Evolutionary conservation across 352 stramenopile genomes (phyloP), one percentile per base, ranked within the genome.

Genomic region (Pythium rhizo-oryzae): DNA sequence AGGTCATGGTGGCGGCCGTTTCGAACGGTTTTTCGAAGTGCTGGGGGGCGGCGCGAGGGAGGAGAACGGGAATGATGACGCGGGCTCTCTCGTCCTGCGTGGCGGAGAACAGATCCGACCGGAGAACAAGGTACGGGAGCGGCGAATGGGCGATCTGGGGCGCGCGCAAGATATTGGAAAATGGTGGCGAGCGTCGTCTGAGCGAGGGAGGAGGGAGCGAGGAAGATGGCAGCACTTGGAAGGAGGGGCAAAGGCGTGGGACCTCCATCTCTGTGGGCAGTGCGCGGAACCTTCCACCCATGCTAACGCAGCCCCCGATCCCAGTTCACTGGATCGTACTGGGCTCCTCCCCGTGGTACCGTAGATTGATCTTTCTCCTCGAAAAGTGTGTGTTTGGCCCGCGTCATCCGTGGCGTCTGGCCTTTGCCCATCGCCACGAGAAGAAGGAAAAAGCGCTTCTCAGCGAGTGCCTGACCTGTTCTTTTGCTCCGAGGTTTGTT

Each of bases 41-140:
- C 41, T 19, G 18, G 18, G 18, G 1, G 11, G 2, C 9, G 18
- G 1, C 1, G 2, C 9, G 28, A 33, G 18, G 41, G 41, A 47
- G 13, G 18, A 19, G 15, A 19, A 47, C 1, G 5, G 18, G 37
- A 37, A 59, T 59, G 59, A 66, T 66, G 59, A 58, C 59, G 43
- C 55, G 55, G 55, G 55, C n/a, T 30, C 23, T 39, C 30, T 41
- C 25, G 2, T 47, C 41, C 2, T 47, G 11, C 41, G 41, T 18
- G 16, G 52, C 50, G 24, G 23, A 56, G 50, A 53, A 53, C 46
- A 53, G 15, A 51, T 25, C 11, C 13, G 19, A 9, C 16, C 28
- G 28, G 28, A 50, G 43, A 24, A 24, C 18, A 9, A 24, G 6
- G 28, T 23, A 16, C 18, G 43, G 19, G 46, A 53, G 1, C 50